Base-by-base conservation (phyloP, 2,329 filamentous ascomycete genomes). In the Diaporthe sp. region DNA sequence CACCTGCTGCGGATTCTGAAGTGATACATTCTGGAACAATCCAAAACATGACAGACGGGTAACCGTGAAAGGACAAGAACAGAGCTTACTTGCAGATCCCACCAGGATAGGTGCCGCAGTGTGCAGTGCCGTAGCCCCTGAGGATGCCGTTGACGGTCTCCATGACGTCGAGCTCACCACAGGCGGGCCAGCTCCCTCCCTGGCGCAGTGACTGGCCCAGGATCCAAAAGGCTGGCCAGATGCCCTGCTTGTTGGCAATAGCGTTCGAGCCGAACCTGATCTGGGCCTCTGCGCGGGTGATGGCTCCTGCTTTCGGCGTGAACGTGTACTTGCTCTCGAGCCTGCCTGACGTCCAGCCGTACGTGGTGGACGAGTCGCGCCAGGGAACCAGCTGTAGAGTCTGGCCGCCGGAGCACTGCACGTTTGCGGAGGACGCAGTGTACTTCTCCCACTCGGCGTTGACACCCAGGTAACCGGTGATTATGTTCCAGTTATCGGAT, bases 221-320 rank as follows among this genome's bases (percentile, higher is more conserved):
- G 72, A 88, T 81, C 88, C 88, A 90, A 79, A 89, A 90, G 4
- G 88, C 88, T 3, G 88, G 88, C 88, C 88, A 90, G 77, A 89
- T 83, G 17, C 88, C 88, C 78, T 87, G 83, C 82, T 88, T 88
- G 67, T 84, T 82, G 42, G 77, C 77, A 22, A 80, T 75, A 15
- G 81, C 72, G 79, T 84, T 84, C 74, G 75, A 74, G 44, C 88
- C 88, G 76, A 88, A 87, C 10, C 87, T 85, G 72, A 90, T 82
- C 57, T 81, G 81, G 13, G 85, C 85, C 80, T 89, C 86, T 65
- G 85, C 84, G 44, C 87, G 80, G 51, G 88, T 87, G 63, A 80
- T 78, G 47, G 81, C 81, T 65, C 86, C 86, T 1, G 84, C 80
- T 22, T 81, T 60, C 0, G 88, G 87, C 3, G 85, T 85, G 82